These are phyloP conservation scores for Hypholoma fasciculare DNA, from an alignment of 768 basidiomycete species.

Conservation along the genomic window DNA sequence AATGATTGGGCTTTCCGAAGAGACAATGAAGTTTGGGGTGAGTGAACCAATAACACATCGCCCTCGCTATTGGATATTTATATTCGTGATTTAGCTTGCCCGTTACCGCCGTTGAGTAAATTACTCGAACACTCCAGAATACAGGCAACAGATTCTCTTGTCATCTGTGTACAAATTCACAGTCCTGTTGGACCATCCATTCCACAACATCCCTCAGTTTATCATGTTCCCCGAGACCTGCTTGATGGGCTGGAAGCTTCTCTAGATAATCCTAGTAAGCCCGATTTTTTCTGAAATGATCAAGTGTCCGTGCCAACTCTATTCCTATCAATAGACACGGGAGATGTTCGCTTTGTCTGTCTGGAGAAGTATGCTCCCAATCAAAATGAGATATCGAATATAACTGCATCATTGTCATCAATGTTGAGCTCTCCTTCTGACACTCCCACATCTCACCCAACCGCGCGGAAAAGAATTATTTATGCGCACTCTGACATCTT, in stretches of 20 bases:
- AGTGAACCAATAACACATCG: slow-evolving; percentile 15
- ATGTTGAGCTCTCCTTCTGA: slow-evolving; percentile 34
- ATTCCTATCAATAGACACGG: slow-evolving; percentile 48
- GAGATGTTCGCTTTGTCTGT: slow-evolving; percentile 77
- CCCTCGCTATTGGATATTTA: background rate
- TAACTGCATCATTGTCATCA: slow-evolving; percentile 36
- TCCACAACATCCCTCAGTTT: slow-evolving; percentile 65
- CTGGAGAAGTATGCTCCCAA: slow-evolving; percentile 45
- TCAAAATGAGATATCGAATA: slow-evolving; percentile 10
- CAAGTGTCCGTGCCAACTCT: background rate
- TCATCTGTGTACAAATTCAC: slow-evolving; percentile 75
- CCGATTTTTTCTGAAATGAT: background rate
- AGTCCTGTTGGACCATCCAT: slow-evolving; percentile 56
- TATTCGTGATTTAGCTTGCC: slow-evolving; percentile 44
- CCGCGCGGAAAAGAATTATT: slow-evolving; percentile 70
- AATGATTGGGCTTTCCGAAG: slow-evolving; percentile 70
- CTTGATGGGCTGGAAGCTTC: slow-evolving; percentile 70
- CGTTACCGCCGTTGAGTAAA: slow-evolving; percentile 59
- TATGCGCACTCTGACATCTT: slow-evolving; percentile 83
- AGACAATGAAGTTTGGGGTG: slow-evolving; percentile 77
- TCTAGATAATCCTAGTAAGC: slow-evolving; percentile 69
- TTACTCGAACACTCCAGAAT: slow-evolving; percentile 63
- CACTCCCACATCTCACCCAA: slow-evolving; percentile 40
- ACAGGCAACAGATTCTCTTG: slow-evolving; percentile 63
- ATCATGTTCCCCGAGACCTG: slow-evolving; percentile 65